Evolutionary conservation across 768 basidiomycete genomes (phyloP), one percentile per base, ranked within the genome.

Genomic region (Kwoniella heveanensis): DNA sequence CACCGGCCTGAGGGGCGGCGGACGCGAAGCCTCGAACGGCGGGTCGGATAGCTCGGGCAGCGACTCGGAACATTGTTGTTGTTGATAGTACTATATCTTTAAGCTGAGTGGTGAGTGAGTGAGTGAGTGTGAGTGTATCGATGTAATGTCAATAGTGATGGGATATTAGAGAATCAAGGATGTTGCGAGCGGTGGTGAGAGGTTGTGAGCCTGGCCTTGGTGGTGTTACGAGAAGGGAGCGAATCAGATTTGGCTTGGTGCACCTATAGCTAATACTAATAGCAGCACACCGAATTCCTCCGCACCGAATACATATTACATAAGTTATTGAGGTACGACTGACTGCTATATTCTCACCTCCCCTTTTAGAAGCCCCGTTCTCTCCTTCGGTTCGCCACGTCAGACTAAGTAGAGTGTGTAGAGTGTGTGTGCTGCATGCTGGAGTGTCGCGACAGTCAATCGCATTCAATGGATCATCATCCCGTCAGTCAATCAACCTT

Each of bases 1-100:
- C 69, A 2, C 66, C 71, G 6, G 57, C 59, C 26, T 56, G 60
- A 37, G 68, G 64, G 51, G 72, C 58, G 37, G 69, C 64, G n/a
- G 66, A 64, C 48, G 54, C 64, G 27, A 55, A 56, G 19, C 57
- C 54, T 49, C 62, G 53, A 22, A 64, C 66, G 36, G 57, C 53
- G n/a, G 63, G 72, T 49, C 64, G 36, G 60, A 63, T 65, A 27
- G 66, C 55, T 57, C 65, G 57, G 36, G 69, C 55, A 44, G 70
- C 62, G 50, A 52, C 54, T 57, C 61, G 54, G 47, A 65, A 64
- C 69, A 70, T 70, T 44, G 30, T 63, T 59, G 30, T 24, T 44
- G 30, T 22, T 5, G 37, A 36, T 6, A 6, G 32, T 7, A 7
- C 7, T 7, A 7, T 13, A 36, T 7, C 7, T 36, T 50, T 19